These are phyloP conservation scores for Allantophomopsis lycopodina DNA, from an alignment of 2,329 filamentous ascomycete species.

Conservation along the genomic window DNA sequence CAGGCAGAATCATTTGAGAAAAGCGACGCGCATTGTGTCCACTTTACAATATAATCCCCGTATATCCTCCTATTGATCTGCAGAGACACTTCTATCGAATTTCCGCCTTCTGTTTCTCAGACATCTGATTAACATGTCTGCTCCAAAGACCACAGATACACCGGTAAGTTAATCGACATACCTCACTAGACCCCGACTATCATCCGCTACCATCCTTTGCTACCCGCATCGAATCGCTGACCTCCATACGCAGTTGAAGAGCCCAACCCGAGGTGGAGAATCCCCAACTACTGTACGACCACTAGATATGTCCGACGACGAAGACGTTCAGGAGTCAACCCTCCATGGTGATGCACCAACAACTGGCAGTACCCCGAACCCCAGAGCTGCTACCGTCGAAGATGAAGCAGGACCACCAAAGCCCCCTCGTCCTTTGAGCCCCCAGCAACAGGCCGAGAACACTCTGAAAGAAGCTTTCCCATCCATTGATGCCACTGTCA, in stretches of 20 bases:
- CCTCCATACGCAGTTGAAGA: conserved; percentile 9
- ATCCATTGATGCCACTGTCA: conserved; percentile 60
- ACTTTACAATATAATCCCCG: too few species aligned
- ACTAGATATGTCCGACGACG: conserved; percentile 55
- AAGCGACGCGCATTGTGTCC: too few species aligned
- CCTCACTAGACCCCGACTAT: conserved; percentile 5
- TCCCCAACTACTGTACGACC: conserved; percentile 52
- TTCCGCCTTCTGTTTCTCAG: too few species aligned
- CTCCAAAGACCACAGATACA: conserved; percentile 21
- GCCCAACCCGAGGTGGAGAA: conserved; percentile 31
- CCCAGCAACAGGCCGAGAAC: conserved; percentile 72
- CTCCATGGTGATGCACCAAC: conserved; percentile 28
- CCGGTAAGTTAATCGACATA: conserved; percentile 21
- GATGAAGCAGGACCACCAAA: conserved; percentile 54
- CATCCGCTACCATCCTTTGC: conserved; percentile 4
- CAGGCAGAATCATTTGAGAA: too few species aligned
- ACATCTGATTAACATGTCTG: conserved; percentile 22
- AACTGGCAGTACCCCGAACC: conserved; percentile 20
- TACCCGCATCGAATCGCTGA: neutral
- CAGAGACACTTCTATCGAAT: too few species aligned
- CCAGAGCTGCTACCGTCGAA: conserved; percentile 28
- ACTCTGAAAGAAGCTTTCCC: conserved; percentile 94
- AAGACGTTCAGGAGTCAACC: conserved; percentile 46
- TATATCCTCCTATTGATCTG: too few species aligned
- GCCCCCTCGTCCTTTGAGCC: conserved; percentile 70